Evolutionary conservation across 208 protist genomes (phyloP).

Genomic region (Trypanosoma scelopori): DNA sequence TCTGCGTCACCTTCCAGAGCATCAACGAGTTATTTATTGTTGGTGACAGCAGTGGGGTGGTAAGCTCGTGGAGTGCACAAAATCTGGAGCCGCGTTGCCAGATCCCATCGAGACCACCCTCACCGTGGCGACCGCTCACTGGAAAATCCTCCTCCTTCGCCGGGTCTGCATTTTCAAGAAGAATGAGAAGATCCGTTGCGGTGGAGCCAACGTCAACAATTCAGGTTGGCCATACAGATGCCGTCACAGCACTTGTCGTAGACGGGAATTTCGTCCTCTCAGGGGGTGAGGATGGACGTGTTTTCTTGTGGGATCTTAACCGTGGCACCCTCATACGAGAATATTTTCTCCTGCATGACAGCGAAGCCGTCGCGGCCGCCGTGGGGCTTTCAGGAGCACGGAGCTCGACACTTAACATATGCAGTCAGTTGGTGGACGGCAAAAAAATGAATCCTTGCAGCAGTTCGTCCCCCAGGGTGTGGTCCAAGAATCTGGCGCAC

Average conservation of each 20-base stretch:
- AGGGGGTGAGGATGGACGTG: constrained; percentile 40
- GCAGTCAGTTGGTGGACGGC: background rate
- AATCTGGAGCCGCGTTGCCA: constrained; percentile 14
- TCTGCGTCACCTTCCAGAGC: constrained; percentile 38
- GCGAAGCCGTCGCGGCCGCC: background rate
- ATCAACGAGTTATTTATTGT: constrained; percentile 29
- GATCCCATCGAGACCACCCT: constrained; percentile 27
- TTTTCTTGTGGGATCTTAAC: constrained; percentile 38
- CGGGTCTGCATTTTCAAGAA: too few species aligned
- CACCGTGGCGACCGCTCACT: constrained; percentile 15
- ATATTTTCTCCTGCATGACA: constrained; percentile 24
- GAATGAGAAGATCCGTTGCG: too few species aligned
- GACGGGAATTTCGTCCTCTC: constrained; percentile 36
- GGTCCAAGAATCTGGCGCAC: background rate
- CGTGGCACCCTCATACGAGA: constrained; percentile 22
- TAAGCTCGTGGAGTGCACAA: constrained; percentile 26
- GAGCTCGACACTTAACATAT: background rate
- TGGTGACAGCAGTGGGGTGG: constrained; percentile 23
- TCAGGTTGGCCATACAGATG: constrained; percentile 23
- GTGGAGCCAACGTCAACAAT: background rate
- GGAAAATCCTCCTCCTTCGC: too few species aligned
- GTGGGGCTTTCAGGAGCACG: too few species aligned
- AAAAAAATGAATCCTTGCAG: background rate
- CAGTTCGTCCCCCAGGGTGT: background rate
- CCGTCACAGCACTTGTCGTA: constrained; percentile 28